These are phyloP conservation scores for Leccinum huronense DNA, from an alignment of 1,284 basidiomycete species.

Conservation along the genomic window DNA sequence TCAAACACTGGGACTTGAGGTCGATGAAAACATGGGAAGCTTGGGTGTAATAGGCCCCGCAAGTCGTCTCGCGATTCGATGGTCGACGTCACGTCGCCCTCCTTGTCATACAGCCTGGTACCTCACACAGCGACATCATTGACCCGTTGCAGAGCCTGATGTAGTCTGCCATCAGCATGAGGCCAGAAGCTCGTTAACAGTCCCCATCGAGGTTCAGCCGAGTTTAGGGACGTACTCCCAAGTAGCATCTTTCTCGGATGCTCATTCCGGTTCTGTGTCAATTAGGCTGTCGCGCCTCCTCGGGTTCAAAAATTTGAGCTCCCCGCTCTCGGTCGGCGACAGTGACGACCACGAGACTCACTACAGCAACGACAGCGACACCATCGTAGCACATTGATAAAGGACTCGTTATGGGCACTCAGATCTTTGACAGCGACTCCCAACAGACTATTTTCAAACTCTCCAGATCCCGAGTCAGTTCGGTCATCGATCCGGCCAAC, in stretches of 20 bases:
- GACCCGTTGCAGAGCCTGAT: constrained; percentile 54
- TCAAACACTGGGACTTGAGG: constrained; percentile 81
- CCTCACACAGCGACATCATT: constrained; percentile 55
- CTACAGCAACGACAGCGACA: constrained; percentile 25
- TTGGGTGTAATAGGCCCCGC: constrained; percentile 54
- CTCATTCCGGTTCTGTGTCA: constrained; percentile 67
- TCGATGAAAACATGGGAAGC: constrained; percentile 62
- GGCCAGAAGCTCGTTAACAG: constrained; percentile 66
- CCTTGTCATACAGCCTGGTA: constrained; percentile 59
- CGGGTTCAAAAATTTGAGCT: constrained; percentile 73
- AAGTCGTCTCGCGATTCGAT: constrained; percentile 68
- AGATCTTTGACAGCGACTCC: constrained; percentile 14
- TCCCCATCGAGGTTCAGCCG: constrained; percentile 54
- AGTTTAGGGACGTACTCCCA: constrained; percentile 67
- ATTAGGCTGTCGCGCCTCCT: constrained; percentile 78
- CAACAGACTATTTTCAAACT: constrained; percentile 58
- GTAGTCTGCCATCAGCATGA: constrained; percentile 57
- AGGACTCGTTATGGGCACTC: constrained; percentile 31
- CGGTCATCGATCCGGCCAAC: constrained; percentile 59
- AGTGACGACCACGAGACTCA: constrained; percentile 17
- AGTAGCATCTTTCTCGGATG: constrained; percentile 68
- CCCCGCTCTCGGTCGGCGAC: constrained; percentile 28
- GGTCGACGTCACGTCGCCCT: constrained; percentile 67
- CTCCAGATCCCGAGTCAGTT: constrained; percentile 55
- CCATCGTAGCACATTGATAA: not conserved